These are phyloP conservation scores for Mixia osmundae DNA, from an alignment of 1,284 basidiomycete genomes.

Conservation along the genomic window DNA sequence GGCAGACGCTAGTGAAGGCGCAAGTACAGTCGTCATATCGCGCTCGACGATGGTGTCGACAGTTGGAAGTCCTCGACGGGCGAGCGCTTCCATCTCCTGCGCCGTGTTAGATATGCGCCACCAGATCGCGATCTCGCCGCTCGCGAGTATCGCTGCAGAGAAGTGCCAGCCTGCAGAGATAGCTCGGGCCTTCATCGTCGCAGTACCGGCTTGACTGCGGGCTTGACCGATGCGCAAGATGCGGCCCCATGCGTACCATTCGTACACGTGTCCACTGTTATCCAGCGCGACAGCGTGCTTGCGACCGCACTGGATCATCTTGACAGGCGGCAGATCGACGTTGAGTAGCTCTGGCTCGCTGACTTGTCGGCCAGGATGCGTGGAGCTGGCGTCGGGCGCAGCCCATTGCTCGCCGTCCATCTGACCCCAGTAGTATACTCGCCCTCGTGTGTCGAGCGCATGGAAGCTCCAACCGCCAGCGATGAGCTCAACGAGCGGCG, in stretches of 20 bases:
- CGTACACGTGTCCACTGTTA: slow-evolving; percentile 7
- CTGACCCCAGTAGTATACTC: slow-evolving; percentile 12
- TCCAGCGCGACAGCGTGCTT: slow-evolving; percentile 11
- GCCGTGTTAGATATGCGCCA: neutral
- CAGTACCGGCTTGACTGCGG: neutral
- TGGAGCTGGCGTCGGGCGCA: neutral
- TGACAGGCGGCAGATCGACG: slow-evolving; percentile 6
- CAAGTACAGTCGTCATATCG: slow-evolving; percentile 6
- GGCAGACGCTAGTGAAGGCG: slow-evolving; percentile 1
- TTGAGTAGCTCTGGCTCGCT: neutral
- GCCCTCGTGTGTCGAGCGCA: slow-evolving; percentile 10
- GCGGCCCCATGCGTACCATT: slow-evolving; percentile 9
- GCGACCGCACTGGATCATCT: slow-evolving; percentile 10
- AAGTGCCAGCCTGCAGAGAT: slow-evolving; percentile 10
- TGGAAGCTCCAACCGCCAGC: slow-evolving; percentile 14
- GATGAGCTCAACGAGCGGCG: slow-evolving; percentile 13
- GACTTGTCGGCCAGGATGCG: slow-evolving; percentile 2
- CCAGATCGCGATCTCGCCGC: slow-evolving; percentile 11
- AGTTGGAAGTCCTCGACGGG: neutral
- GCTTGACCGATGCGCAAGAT: slow-evolving; percentile 3
- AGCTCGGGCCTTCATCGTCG: neutral
- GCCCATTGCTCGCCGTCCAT: slow-evolving; percentile 6
- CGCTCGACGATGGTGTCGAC: slow-evolving; percentile 8
- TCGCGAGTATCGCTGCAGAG: slow-evolving; percentile 11
- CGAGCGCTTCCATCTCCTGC: neutral